These are phyloP conservation scores for Debaryomyces singareniensis DNA, from an alignment of 1,139 yeast species.

Conservation along the genomic window DNA sequence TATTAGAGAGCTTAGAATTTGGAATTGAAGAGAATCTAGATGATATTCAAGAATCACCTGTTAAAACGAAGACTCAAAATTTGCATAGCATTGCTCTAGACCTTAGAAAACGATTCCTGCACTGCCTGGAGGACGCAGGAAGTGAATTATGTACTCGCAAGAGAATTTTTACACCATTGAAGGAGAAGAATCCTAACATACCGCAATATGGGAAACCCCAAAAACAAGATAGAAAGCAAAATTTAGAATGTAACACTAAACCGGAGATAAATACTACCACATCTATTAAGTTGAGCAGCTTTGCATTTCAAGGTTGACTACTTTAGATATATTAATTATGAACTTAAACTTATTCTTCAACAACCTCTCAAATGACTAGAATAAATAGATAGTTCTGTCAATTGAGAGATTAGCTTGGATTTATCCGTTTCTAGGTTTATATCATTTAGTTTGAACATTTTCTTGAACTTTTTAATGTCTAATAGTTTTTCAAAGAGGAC, in stretches of 20 bases:
- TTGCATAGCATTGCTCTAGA: constrained; percentile 12
- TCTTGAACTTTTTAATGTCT: constrained; percentile 28
- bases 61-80: constrained; percentile 12
- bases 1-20: neutral
- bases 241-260: too few species aligned
- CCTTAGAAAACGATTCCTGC: constrained; percentile 25
- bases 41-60: constrained; percentile 40
- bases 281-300: neutral
- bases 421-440: constrained; percentile 13
- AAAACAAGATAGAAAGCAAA: too few species aligned
- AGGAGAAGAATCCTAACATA: neutral
- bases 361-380: constrained; percentile 34
- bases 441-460: constrained; percentile 34
- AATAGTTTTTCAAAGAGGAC: constrained; percentile 13
- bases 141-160: neutral
- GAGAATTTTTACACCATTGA: neutral
- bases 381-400: constrained; percentile 32
- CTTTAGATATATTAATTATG: neutral
- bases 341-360: constrained; percentile 7
- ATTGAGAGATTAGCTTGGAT: constrained; percentile 15
- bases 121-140: too few species aligned
- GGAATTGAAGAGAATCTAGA: constrained; percentile 28
- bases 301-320: neutral
- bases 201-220: too few species aligned
- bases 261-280: too few species aligned